These are phyloP conservation scores for Punica granatum DNA, from an alignment of 345 rosid species.

Conservation along the genomic window DNA sequence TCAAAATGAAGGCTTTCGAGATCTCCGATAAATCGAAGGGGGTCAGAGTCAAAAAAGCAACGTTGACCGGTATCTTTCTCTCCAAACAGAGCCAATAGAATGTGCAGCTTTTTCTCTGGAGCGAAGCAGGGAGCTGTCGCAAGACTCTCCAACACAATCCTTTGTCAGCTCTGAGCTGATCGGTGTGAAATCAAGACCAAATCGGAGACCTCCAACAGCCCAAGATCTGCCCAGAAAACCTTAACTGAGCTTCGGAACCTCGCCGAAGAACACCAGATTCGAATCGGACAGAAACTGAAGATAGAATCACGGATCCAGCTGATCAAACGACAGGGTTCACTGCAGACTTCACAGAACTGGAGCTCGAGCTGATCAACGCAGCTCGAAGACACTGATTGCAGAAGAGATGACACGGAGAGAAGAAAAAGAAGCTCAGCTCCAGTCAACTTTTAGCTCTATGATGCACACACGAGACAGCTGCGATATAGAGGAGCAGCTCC, in stretches of 20 bases:
- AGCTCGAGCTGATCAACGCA: conserved; percentile 3
- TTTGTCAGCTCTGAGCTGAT: not conserved
- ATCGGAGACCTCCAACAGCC: not conserved
- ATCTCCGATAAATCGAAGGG: conserved; percentile 8
- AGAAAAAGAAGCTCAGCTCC: not conserved
- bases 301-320: not conserved
- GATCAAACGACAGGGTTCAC: not conserved
- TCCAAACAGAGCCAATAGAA: not conserved
- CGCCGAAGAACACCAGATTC: not conserved
- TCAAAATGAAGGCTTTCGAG: not conserved
- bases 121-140: not conserved
- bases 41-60: conserved; percentile 5
- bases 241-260: not conserved
- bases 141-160: not conserved
- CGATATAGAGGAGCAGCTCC: not conserved
- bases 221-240: not conserved
- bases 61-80: conserved; percentile 1
- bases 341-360: not conserved
- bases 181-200: not conserved
- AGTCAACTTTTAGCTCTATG: not conserved
- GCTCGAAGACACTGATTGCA: not conserved
- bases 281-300: not conserved
- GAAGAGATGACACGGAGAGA: not conserved
- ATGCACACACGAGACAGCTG: not conserved
- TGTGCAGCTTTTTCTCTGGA: not conserved